These are phyloP conservation scores for Pseudoneurospora amorphoporcata DNA, from an alignment of 495 filamentous ascomycete genomes.

Conservation along the genomic window DNA sequence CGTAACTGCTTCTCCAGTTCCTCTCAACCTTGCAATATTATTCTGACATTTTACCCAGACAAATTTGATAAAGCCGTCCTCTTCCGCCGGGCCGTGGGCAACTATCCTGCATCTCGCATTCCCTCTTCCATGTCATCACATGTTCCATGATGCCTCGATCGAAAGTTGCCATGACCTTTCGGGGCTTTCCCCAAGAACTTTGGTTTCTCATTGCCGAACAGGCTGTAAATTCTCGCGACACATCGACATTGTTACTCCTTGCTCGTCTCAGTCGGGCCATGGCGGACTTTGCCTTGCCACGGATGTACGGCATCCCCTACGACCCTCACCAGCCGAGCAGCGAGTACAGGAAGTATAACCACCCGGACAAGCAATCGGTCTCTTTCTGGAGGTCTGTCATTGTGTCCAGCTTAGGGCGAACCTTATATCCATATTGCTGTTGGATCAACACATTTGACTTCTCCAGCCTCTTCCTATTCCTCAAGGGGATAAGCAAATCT, in stretches of 20 bases:
- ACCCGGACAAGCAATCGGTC: conserved; percentile 37
- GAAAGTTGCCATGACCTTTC: not conserved
- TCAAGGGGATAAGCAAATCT: conserved; percentile 12
- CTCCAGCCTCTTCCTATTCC: conserved; percentile 40
- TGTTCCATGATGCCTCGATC: not conserved
- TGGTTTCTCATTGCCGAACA: conserved; percentile 48
- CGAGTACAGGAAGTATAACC: conserved; percentile 3
- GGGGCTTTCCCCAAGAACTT: conserved; percentile 46
- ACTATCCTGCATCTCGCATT: not conserved
- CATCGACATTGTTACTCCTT: conserved; percentile 47
- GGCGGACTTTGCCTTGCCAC: conserved; percentile 45
- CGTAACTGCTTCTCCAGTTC: not conserved
- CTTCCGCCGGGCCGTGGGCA: not conserved
- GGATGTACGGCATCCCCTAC: conserved; percentile 46
- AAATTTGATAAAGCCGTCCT: not conserved
- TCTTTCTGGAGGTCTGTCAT: conserved; percentile 61
- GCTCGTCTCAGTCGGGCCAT: conserved; percentile 40
- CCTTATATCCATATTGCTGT: conserved; percentile 57
- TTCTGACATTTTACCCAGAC: not conserved
- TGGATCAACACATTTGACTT: conserved; percentile 58
- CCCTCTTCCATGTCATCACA: not conserved
- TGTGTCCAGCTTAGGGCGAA: conserved; percentile 51
- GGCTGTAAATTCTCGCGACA: conserved; percentile 42
- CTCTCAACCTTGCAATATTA: not conserved
- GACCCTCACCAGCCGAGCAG: conserved; percentile 10